phyloP scores from a whole-genome alignment of 371 early-diverging fungal species.

The Polyrhizophydium stewartii region DNA sequence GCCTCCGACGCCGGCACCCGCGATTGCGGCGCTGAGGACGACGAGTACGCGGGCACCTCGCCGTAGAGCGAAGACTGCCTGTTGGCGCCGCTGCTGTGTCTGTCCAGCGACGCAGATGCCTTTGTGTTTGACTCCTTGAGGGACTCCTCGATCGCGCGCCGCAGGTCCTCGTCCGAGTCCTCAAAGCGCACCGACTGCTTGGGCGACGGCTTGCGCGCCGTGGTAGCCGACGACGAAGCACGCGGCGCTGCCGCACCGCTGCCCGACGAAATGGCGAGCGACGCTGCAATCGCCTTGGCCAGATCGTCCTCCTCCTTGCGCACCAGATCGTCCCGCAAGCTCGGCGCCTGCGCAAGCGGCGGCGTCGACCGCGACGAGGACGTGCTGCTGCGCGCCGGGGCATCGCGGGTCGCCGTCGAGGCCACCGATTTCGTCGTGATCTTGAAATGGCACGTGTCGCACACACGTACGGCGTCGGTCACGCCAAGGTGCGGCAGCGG shows the following conservation, averaged over 20 bases:
- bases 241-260: constrained; percentile 16
- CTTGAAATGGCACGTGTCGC: constrained; percentile 73
- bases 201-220: constrained; percentile 9
- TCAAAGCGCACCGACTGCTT: constrained; percentile 4
- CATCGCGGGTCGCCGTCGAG: neutral
- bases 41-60: neutral
- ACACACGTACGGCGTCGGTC: constrained; percentile 85
- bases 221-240: neutral
- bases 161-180: constrained; percentile 68
- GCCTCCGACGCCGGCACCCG: neutral
- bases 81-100: neutral
- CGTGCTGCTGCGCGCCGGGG: neutral
- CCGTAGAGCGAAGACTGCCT: neutral
- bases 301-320: constrained; percentile 77
- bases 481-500: constrained; percentile 84
- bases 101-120: too few species aligned
- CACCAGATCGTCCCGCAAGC: constrained; percentile 6
- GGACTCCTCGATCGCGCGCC: constrained; percentile 91
- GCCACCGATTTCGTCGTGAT: constrained; percentile 17
- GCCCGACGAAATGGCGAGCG: constrained; percentile 42
- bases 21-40: neutral
- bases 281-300: constrained; percentile 80
- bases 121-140: constrained; percentile 65
- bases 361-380: neutral
- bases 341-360: neutral